Base-by-base conservation (phyloP, 2,329 filamentous ascomycete species). In the Corynespora cassiicola region DNA sequence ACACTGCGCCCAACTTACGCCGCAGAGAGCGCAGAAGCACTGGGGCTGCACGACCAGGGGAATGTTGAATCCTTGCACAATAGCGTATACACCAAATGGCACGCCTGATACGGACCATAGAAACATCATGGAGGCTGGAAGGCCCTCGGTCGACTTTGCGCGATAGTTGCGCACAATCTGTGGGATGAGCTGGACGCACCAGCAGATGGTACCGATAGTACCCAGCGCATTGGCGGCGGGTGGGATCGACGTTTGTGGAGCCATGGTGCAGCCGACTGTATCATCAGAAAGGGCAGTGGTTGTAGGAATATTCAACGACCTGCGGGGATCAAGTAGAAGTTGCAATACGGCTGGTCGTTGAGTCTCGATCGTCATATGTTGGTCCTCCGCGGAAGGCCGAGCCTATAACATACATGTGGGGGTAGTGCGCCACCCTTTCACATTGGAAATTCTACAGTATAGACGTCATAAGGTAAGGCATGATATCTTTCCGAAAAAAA, bases 41-140 rank as follows among this genome's bases (percentile, higher is more conserved):
- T 78, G 75, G 11, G 76, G 73, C 52, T 79, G 76, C 5, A 77
- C 65, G 34, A 50, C 54, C 23, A 61, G 42, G 7, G 57, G 52
- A 8, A 58, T 50, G 21, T 58, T 79, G 61, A 79, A 77, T 12
- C 71, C 54, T 38, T 73, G 69, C 6, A 75, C 72, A 27, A 80
- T 77, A 39, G 78, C 79, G 61, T 80, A 80, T 6, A 78, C 75
- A 2, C 84, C 84, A 0, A 87, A 74, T 1, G 84, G 84, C 0
- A 87, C 78, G 0, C 84, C 84, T 1, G 83, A 83, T 61, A 75
- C 78, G 0, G 81, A 80, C 77, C 84, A 87, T 3, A 86, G 71
- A 49, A 87, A 75, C 83, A 87, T 87, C 83, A 87, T 87, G 0
- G 80, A 78, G 0, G 79, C 74, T 23, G 86, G 83, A 0, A 88